Conservation (phyloP, 441 rosid genomes). For the Isatis lusitanica region DNA sequence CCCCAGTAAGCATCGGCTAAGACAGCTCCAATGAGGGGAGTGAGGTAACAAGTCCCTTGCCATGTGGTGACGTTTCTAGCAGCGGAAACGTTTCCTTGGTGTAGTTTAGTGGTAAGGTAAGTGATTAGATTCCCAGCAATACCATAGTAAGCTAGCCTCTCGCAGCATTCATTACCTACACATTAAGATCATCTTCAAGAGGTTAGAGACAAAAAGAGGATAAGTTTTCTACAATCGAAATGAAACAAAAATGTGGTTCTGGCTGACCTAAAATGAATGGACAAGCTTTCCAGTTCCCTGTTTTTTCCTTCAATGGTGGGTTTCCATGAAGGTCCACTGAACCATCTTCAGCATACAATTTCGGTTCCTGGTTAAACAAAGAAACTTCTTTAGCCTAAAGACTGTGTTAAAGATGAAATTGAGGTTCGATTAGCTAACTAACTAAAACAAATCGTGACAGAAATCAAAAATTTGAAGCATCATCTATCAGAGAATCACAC, state of each 20-base stretch:
- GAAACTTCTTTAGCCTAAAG: not conserved
- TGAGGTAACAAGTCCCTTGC: slow-evolving; percentile 86
- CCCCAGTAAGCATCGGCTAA: slow-evolving; percentile 94
- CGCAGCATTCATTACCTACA: slow-evolving; percentile 68
- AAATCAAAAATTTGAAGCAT: not conserved
- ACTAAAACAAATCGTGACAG: not conserved
- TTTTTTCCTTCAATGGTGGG: slow-evolving; percentile 49
- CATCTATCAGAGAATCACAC: not conserved
- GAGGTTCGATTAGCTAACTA: not conserved
- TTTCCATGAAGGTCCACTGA: slow-evolving; percentile 46
- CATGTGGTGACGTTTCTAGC: slow-evolving; percentile 85
- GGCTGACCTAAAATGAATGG: slow-evolving; percentile 54
- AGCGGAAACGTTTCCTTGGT: slow-evolving; percentile 81
- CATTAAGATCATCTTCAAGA: not conserved
- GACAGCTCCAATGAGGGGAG: slow-evolving; percentile 87
- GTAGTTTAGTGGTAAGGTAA: slow-evolving; percentile 70
- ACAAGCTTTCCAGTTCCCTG: slow-evolving; percentile 69
- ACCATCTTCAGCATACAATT: slow-evolving; percentile 55
- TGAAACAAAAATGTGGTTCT: not conserved
- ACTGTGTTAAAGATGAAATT: not conserved
- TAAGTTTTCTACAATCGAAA: not conserved
- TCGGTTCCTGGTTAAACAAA: slow-evolving; percentile 2
- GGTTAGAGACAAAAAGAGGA: not conserved
- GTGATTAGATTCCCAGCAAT: slow-evolving; percentile 80
- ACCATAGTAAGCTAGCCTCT: slow-evolving; percentile 88